Evolutionary conservation across 2,329 filamentous ascomycete genomes (phyloP), one percentile per base, ranked within the genome.

Genomic region (Coniella lustricola): DNA sequence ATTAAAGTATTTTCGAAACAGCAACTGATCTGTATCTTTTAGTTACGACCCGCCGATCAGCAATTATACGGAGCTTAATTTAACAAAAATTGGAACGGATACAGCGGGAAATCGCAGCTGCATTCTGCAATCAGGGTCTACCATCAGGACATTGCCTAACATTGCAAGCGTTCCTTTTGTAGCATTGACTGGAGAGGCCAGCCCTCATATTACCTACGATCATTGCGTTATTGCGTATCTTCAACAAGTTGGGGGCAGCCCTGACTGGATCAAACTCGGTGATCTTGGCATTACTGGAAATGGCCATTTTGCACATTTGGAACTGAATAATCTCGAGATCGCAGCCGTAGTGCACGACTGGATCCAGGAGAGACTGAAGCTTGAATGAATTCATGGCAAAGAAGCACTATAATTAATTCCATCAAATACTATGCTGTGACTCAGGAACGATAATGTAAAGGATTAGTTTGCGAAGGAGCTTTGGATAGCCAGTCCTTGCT

Each of bases 181-280:
- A 7, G 39, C 39, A 18, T 25, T 42, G 22, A 42, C 39, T 4
- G 39, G 64, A 7, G 72, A 77, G 54, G 71, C 74, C 8, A 72
- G 68, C 22, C 75, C 70, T 42, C 75, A 78, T 60, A 65, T 67
- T 10, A 63, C 66, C n/a, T 78, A 77, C 55, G 76, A 79, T 50
- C 68, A 75, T 54, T 77, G 73, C 53, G 75, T 70, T 1, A 68
- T 74, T 13, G 57, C 61, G 36, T 78, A 71, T 54, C 54, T 79
- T 51, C 54, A 62, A 51, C 75, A 78, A 57, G 71, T 66, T 14
- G 25, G 25, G 10, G 25, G 25, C 4, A 57, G 60, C 2, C 66
- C 67, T 2, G 67, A 73, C 44, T 67, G 67, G 59, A 59, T 74
- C 51, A 65, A 71, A 51, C 60, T 77, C 41, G 64, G 60, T 3